Base-by-base conservation (phyloP, 2,329 filamentous ascomycete genomes). In the Alternaria sp. region DNA sequence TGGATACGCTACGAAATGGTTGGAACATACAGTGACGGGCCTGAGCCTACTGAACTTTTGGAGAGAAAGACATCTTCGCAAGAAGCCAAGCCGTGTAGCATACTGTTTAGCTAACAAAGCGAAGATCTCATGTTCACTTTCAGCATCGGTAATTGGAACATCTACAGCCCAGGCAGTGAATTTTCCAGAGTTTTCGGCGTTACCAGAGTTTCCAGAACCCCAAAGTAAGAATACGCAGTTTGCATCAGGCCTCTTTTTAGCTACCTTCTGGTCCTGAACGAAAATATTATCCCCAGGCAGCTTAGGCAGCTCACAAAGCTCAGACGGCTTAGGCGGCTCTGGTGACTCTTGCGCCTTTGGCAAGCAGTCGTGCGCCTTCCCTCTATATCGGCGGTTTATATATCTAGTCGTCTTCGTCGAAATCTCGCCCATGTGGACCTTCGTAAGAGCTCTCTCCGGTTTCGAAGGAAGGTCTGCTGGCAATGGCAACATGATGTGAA, bases 171-270 rank as follows among this genome's bases (percentile, higher is more conserved):
- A 53, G 7, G 49, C 12, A 2, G 7, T 22, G 11, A 11, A 30
- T 30, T 5, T 30, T 30, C 11, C 28, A 30, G 28, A 30, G 14
- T 34, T 14, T 3, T 34, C 14, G 2, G 3, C 43, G 16, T 12
- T 34, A 7, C 43, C 49, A 12, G 38, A 43, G 24, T 52, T 24
- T 34, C 9, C 11, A 14, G 51, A 43, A 2, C 51, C 39, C 51
- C 51, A 53, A 18, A 53, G 28, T 11, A 53, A 43, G 18, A 53
- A 53, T 12, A 44, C 28, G 18, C 20, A 53, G 18, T n/a, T 53
- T 6, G 39, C 51, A 7, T 7, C 28, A 16, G 26, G 14, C 16
- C n/a, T n/a, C n/a, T n/a, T n/a, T n/a, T n/a, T n/a, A n/a, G n/a
- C n/a, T n/a, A n/a, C n/a, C n/a, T n/a, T n/a, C n/a, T n/a, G n/a